phyloP scores from a whole-genome alignment of 495 filamentous ascomycete species.

The Pseudoneurospora amorphoporcata region DNA sequence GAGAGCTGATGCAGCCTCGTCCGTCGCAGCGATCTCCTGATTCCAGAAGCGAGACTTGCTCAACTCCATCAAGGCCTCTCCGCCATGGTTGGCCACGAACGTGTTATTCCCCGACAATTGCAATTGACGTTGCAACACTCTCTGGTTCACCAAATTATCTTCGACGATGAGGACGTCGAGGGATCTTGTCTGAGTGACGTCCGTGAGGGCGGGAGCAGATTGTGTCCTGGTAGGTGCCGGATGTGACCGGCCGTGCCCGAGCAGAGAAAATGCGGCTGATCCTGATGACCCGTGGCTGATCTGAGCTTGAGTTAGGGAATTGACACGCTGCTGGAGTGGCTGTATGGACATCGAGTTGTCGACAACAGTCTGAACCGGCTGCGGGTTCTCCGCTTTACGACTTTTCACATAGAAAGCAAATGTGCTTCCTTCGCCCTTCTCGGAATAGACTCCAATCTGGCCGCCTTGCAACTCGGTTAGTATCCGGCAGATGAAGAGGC shows the following conservation, averaged over 20 bases:
- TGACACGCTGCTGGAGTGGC: not conserved
- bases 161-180: constrained; percentile 62
- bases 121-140: constrained; percentile 61
- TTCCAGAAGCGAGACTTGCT: constrained; percentile 39
- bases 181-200: constrained; percentile 2
- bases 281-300: not conserved
- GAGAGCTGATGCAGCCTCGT: not conserved
- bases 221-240: constrained; percentile 6
- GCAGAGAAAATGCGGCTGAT: not conserved
- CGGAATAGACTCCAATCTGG: constrained; percentile 68
- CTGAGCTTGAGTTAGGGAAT: not conserved
- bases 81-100: constrained; percentile 68
- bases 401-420: constrained; percentile 69
- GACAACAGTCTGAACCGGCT: not conserved
- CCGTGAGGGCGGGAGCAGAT: constrained; percentile 2
- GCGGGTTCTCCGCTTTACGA: constrained; percentile 18
- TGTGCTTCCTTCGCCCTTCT: constrained; percentile 62
- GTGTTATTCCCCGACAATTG: constrained; percentile 57
- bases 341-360: not conserved
- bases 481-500: constrained; percentile 70
- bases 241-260: not conserved
- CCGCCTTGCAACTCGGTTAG: constrained; percentile 76
- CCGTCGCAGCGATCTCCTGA: constrained; percentile 3
- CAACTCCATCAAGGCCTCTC: constrained; percentile 53
- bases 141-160: constrained; percentile 76